Conservation (phyloP, 1,284 basidiomycete genomes). For the Fomitopsis schrenkii region DNA sequence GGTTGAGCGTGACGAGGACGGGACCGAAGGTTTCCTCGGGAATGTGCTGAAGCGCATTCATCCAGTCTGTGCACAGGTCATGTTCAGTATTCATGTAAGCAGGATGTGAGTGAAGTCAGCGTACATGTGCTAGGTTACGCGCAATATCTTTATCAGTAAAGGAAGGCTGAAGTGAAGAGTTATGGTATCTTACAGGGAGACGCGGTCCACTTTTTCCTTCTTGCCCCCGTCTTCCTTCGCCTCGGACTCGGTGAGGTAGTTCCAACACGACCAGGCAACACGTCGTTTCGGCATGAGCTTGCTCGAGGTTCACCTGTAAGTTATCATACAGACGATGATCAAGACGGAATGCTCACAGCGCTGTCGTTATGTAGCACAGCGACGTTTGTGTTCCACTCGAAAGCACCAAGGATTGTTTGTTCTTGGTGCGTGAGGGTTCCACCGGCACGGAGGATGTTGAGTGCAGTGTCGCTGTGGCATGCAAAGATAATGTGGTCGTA, state of each 20-base stretch:
- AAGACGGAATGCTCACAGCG: conserved; percentile 29
- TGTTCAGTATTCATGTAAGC: background rate
- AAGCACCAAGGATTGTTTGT: conserved; percentile 50
- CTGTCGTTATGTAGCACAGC: conserved; percentile 69
- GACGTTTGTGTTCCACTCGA: conserved; percentile 70
- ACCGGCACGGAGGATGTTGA: conserved; percentile 55
- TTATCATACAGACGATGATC: background rate
- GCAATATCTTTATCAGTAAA: background rate
- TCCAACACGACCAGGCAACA: conserved; percentile 73
- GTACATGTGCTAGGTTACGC: background rate
- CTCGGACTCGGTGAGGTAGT: conserved; percentile 59
- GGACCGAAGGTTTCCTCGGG: conserved; percentile 55
- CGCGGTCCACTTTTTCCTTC: conserved; percentile 52
- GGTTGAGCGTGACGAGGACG: conserved; percentile 77
- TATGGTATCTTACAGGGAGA: conserved; percentile 53
- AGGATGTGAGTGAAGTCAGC: background rate
- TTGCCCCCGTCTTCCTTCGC: conserved; percentile 30
- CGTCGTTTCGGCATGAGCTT: conserved; percentile 66
- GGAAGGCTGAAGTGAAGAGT: background rate
- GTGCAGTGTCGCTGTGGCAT: conserved; percentile 68
- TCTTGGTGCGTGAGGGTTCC: conserved; percentile 52
- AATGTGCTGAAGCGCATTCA: conserved; percentile 79
- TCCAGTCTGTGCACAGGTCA: conserved; percentile 45
- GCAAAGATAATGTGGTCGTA: conserved; percentile 82
- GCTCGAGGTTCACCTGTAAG: background rate